Conservation (phyloP, 106 monocot species). For the Dioscorea dumetorum region DNA sequence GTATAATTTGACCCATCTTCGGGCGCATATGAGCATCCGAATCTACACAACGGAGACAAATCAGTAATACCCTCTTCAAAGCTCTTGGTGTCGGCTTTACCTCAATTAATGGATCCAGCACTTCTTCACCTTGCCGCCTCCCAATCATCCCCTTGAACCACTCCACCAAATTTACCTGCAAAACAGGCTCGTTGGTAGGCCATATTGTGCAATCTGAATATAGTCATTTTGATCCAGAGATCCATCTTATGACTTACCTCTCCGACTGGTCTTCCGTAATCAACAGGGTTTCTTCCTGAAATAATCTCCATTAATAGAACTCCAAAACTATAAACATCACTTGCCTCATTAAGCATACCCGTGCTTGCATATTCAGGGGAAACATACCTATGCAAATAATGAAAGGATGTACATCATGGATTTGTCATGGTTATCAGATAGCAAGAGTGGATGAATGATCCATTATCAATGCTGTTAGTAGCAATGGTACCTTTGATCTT, state of each 20-base stretch:
- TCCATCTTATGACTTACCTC: slow-evolving; percentile 35
- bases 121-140: slow-evolving; percentile 58
- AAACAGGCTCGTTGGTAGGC: background rate
- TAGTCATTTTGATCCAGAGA: background rate
- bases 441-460: background rate
- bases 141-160: slow-evolving; percentile 86
- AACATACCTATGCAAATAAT: slow-evolving; percentile 53
- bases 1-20: slow-evolving; percentile 79
- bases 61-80: slow-evolving; percentile 57
- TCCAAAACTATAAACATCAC: slow-evolving; percentile 92
- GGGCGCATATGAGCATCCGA: slow-evolving; percentile 59
- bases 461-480: background rate
- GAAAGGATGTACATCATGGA: background rate
- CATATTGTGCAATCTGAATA: background rate
- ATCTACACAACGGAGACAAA: slow-evolving; percentile 82
- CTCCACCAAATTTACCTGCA: slow-evolving; percentile 82
- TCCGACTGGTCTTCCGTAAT: slow-evolving; percentile 56
- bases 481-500: background rate
- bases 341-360: slow-evolving; percentile 75
- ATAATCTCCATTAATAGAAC: slow-evolving; percentile 90
- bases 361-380: slow-evolving; percentile 94
- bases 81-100: slow-evolving; percentile 48
- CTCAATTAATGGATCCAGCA: slow-evolving; percentile 52
- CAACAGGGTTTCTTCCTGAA: slow-evolving; percentile 75
- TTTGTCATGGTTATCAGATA: background rate